Percentiles rank a stretch among this genome's conserved stretches.
Evolutionary conservation across 2,329 filamentous ascomycete genomes (phyloP).

Genomic region (Cladosporium sp.): DNA sequence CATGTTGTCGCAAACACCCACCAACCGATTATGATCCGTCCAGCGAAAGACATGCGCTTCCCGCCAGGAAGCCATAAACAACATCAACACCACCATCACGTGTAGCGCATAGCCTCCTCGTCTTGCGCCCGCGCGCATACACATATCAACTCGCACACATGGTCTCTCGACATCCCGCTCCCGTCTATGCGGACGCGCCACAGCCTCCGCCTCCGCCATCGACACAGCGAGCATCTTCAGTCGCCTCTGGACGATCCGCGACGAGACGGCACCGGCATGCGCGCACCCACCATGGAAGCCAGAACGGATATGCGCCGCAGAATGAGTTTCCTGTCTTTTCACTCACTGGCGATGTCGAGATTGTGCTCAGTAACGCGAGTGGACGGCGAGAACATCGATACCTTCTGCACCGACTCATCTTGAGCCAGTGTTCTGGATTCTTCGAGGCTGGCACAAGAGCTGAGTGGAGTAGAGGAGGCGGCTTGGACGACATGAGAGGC

Average conservation of each 20-base stretch:
- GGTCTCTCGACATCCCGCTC: constrained; percentile 29
- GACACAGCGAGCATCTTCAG: constrained; percentile 55
- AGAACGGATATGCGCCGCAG: constrained; percentile 60
- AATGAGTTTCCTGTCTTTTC: constrained; percentile 94
- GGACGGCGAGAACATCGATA: constrained; percentile 77
- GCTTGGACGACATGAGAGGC: constrained; percentile 4
- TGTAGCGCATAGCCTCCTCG: not conserved
- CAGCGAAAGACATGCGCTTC: constrained; percentile 10
- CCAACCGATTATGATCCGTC: constrained; percentile 9
- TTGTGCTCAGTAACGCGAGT: constrained; percentile 64
- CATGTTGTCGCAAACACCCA: not conserved
- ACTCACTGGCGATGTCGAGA: constrained; percentile 89
- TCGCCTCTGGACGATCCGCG: constrained; percentile 61
- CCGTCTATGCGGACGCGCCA: constrained; percentile 27
- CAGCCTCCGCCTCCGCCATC: constrained; percentile 17
- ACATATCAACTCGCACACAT: constrained; percentile 18
- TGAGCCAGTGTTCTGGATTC: constrained; percentile 89
- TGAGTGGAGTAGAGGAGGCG: constrained; percentile 31
- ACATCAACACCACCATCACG: not conserved
- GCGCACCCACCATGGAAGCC: constrained; percentile 76
- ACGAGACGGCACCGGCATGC: constrained; percentile 70
- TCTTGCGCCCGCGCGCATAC: not conserved
- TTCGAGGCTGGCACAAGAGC: constrained; percentile 68
- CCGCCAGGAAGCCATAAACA: not conserved
- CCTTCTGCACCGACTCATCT: constrained; percentile 80